A percentile compares a stretch with the other conserved stretches of the same genome.
Evolutionary conservation across 2,329 filamentous ascomycete species (phyloP).

Genomic region (Talaromyces albobiverticillius): DNA sequence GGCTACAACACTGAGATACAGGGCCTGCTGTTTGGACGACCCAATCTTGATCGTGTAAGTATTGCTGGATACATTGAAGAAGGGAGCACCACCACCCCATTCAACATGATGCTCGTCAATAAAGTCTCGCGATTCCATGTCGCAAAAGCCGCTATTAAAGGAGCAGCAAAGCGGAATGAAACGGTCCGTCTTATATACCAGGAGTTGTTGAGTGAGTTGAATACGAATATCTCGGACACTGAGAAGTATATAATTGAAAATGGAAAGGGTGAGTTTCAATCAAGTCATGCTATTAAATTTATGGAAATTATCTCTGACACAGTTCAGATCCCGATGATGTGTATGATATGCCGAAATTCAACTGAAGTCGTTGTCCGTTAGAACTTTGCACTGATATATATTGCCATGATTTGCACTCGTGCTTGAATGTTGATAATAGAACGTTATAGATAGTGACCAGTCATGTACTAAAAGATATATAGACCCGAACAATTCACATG

Average conservation of each 20-base stretch:
- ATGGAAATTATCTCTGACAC: background rate
- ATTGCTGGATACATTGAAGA: slow-evolving; percentile 64
- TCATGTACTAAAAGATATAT: too few relatives aligned
- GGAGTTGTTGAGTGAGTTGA: slow-evolving; percentile 48
- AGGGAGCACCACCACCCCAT: slow-evolving; percentile 65
- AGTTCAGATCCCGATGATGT: slow-evolving; percentile 50
- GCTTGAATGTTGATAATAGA: too few relatives aligned
- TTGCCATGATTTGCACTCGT: too few relatives aligned
- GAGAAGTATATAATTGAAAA: slow-evolving; percentile 52
- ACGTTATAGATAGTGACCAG: too few relatives aligned
- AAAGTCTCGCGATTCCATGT: slow-evolving; percentile 60
- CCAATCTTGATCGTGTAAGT: slow-evolving; percentile 50
- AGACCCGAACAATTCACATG: too few relatives aligned
- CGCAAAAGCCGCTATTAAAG: slow-evolving; percentile 53
- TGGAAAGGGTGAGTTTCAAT: slow-evolving; percentile 50
- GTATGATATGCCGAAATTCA: slow-evolving; percentile 50
- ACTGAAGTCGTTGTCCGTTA: background rate
- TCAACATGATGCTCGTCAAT: slow-evolving; percentile 68
- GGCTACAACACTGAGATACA: slow-evolving; percentile 61
- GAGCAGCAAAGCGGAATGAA: slow-evolving; percentile 48
- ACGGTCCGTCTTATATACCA: slow-evolving; percentile 47
- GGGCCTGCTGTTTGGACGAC: slow-evolving; percentile 60
- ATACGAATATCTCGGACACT: slow-evolving; percentile 48
- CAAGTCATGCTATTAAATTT: background rate
- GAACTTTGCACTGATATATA: background rate